Conservation (phyloP, 495 filamentous ascomycete genomes). For the Arthonia radiata region DNA sequence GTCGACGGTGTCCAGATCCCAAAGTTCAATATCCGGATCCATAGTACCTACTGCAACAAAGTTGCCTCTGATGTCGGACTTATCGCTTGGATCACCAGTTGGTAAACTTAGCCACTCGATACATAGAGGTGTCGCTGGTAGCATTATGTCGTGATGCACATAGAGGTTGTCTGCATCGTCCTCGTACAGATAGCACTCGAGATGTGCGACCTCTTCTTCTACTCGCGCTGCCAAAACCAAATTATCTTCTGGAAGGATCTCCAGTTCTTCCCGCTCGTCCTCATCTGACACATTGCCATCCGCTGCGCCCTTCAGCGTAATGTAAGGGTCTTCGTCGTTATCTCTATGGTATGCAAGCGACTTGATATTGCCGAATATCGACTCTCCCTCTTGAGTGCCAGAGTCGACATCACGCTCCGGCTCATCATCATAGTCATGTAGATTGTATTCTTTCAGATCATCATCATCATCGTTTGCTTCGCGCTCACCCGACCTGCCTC, state of each 20-base stretch:
- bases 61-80: constrained; percentile 45
- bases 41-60: constrained; percentile 90
- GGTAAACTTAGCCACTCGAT: constrained; percentile 86
- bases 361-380: constrained; percentile 88
- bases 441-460: constrained; percentile 80
- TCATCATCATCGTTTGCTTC: constrained; percentile 37
- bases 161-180: constrained; percentile 86
- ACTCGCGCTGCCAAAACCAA: constrained; percentile 74
- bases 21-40: constrained; percentile 95
- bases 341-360: constrained; percentile 79
- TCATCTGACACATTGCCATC: constrained; percentile 39
- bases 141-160: constrained; percentile 98
- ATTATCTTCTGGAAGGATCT: constrained; percentile 82
- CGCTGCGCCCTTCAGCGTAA: constrained; percentile 42
- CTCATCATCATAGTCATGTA: constrained; percentile 83
- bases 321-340: constrained; percentile 86
- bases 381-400: constrained; percentile 40
- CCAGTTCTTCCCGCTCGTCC: constrained; percentile 80
- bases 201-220: constrained; percentile 88
- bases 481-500: too few species aligned
- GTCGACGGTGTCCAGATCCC: constrained; percentile 88
- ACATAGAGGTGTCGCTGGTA: constrained; percentile 84
- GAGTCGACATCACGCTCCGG: constrained; percentile 32
- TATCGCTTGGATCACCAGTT: constrained; percentile 32
- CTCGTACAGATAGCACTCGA: constrained; percentile 96